Conservation (phyloP, 2,329 filamentous ascomycete species). For the Xylariaceae sp. region DNA sequence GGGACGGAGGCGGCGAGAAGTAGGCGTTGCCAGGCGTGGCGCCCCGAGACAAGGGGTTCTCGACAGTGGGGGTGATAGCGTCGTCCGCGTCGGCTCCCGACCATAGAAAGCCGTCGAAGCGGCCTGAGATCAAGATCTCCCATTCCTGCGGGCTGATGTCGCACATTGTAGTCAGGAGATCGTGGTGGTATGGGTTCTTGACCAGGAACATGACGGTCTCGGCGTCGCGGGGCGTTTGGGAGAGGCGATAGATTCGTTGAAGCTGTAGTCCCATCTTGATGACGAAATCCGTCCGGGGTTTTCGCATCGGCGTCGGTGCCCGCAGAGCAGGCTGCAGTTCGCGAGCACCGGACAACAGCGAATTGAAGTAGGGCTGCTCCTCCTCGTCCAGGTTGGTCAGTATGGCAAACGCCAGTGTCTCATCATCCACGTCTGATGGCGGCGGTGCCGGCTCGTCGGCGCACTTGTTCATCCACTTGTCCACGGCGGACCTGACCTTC, state of each 20-base stretch:
- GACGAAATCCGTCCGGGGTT: conserved; percentile 64
- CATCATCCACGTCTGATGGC: conserved; percentile 86
- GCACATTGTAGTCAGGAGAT: conserved; percentile 77
- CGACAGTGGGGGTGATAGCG: conserved; percentile 29
- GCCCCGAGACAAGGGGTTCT: conserved; percentile 39
- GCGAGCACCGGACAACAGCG: conserved; percentile 58
- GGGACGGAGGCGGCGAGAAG: conserved; percentile 32
- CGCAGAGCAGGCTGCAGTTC: conserved; percentile 49
- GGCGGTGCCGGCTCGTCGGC: conserved; percentile 65
- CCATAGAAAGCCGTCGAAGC: conserved; percentile 93
- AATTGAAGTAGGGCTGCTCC: conserved; percentile 74
- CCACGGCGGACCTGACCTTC: conserved; percentile 85
- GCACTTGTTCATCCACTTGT: conserved; percentile 80
- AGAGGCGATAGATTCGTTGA: conserved; percentile 75
- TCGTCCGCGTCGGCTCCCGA: conserved; percentile 71
- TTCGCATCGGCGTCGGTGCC: conserved; percentile 62
- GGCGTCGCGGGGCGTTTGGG: conserved; percentile 68
- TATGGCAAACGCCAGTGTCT: conserved; percentile 89
- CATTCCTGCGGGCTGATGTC: conserved; percentile 90
- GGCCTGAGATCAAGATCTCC: conserved; percentile 89
- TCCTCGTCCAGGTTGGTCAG: conserved; percentile 74
- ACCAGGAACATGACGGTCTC: conserved; percentile 82
- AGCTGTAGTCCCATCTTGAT: conserved; percentile 69
- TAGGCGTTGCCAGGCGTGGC: conserved; percentile 46
- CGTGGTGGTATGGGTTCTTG: conserved; percentile 73